A percentile compares a stretch with the other conserved stretches of the same genome.
These are phyloP conservation scores for Drechmeria coniospora DNA, from an alignment of 2,329 filamentous ascomycete species.

Conservation along the genomic window DNA sequence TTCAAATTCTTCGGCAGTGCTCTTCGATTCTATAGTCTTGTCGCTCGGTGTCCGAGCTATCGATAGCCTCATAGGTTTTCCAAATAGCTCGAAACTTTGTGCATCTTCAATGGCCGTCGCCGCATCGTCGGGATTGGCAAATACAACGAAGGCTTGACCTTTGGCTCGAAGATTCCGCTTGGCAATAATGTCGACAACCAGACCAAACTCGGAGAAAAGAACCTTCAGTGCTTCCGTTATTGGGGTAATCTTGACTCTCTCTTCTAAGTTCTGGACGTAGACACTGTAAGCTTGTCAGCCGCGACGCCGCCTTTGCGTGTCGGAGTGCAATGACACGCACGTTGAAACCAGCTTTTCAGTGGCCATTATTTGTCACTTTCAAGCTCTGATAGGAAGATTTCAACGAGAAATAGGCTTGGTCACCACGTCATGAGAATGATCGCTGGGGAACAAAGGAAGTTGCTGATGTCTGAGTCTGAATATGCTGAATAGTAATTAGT, in stretches of 20 bases:
- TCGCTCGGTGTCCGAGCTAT: conserved; percentile 76
- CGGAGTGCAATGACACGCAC: conserved; percentile 63
- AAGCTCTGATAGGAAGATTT: conserved; percentile 5
- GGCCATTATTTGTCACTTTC: conserved; percentile 17
- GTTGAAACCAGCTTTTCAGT: conserved; percentile 39
- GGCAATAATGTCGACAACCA: conserved; percentile 67
- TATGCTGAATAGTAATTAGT: too few relatives aligned
- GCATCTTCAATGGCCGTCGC: conserved; percentile 71
- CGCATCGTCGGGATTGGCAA: conserved; percentile 67
- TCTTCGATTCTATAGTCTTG: conserved; percentile 62
- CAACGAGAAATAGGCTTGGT: too few relatives aligned
- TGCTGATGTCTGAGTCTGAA: too few relatives aligned
- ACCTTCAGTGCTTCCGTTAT: conserved; percentile 58
- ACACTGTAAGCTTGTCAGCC: conserved; percentile 34
- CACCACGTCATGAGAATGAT: too few relatives aligned
- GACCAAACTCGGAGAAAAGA: conserved; percentile 82
- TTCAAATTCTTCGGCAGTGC: conserved; percentile 71
- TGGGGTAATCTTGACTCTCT: conserved; percentile 69
- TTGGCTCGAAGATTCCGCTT: conserved; percentile 86
- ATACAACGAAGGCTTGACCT: conserved; percentile 91
- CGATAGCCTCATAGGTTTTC: conserved; percentile 74
- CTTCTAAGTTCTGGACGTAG: conserved; percentile 74
- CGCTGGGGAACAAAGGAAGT: too few relatives aligned
- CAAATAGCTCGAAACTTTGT: conserved; percentile 85
- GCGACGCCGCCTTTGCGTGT: conserved; percentile 29